Evolutionary conservation across 306 rosid genomes (phyloP), one percentile per base, ranked within the genome.

Genomic region (Cyamopsis tetragonoloba): DNA sequence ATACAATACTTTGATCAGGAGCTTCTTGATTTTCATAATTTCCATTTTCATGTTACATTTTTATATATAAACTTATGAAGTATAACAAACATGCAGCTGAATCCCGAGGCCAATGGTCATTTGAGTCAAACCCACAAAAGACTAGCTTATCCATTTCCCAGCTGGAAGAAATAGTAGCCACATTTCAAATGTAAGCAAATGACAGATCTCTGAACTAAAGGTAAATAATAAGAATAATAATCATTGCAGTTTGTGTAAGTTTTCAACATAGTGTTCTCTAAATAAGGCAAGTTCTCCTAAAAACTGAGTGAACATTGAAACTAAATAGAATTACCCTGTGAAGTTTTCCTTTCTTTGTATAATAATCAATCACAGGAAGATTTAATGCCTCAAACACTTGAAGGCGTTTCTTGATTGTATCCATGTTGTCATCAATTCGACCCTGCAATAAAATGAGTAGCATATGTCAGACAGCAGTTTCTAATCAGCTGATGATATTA

Each of bases 381-480:
- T 80, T 88, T 48, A 85, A 71, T 31, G 88, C 85, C 19, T 85
- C 80, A 62, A 93, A 93, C 23, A 88, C 79, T 82, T 90, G 78
- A 55, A 93, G 95, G 42, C 99, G 87, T 73, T 90, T 90, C 76
- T 80, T 93, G 47, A 93, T 85, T 60, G 99, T 90, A 4, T 85
- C 90, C 51, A 90, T 79, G 46, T 93, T 93, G 82, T 93, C 99
- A 86, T 93, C 97, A 70, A 93, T 78, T 83, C 97, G 89, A 15
- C 99, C 99, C 99, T 93, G 81, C 79, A 72, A 54, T 49, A 53
- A 70, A 68, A 70, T 6, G 31, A 38, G 48, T 7, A 73, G 7
- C 66, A 49, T 24, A 57, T 34, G 15, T 76, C 65, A 87, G 46
- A 65, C 20, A 68, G 15, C 43, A n/a, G 28, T 51, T 47, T 41